These are phyloP conservation scores for Kodamaea sp. DNA, from an alignment of 1,139 yeast species.

Conservation along the genomic window DNA sequence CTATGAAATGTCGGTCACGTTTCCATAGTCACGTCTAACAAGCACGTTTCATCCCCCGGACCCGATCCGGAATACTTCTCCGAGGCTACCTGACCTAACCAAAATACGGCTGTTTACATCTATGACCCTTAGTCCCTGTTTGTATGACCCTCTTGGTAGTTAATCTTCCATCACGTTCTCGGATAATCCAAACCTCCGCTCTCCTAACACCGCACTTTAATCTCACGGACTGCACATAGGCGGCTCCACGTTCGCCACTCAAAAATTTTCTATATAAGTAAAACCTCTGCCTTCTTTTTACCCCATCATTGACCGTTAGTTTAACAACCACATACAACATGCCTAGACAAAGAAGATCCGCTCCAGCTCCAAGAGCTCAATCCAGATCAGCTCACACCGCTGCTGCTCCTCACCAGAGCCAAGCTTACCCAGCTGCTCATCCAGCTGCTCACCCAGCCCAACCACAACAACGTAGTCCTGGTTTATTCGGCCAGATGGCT, in stretches of 20 bases:
- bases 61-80: too few relatives aligned
- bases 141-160: too few relatives aligned
- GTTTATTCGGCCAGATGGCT: slow-evolving; percentile 96
- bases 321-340: slow-evolving; percentile 26
- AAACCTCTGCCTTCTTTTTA: not conserved
- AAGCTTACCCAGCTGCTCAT: slow-evolving; percentile 56
- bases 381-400: slow-evolving; percentile 76
- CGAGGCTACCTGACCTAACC: too few relatives aligned
- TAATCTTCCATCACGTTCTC: too few relatives aligned
- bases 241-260: slow-evolving; percentile 8
- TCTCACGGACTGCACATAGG: slow-evolving; percentile 1
- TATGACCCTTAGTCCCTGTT: too few relatives aligned
- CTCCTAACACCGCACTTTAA: too few relatives aligned
- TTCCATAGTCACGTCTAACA: too few relatives aligned
- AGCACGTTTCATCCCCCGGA: too few relatives aligned
- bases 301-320: too few relatives aligned
- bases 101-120: too few relatives aligned
- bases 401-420: slow-evolving; percentile 67
- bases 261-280: slow-evolving; percentile 10
- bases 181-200: too few relatives aligned
- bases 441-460: slow-evolving; percentile 38
- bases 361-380: slow-evolving; percentile 64
- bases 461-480: slow-evolving; percentile 58
- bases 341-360: slow-evolving; percentile 68
- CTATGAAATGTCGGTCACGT: too few relatives aligned